Base-by-base conservation (phyloP, 257 asterid species). In the Eucommia ulmoides region DNA sequence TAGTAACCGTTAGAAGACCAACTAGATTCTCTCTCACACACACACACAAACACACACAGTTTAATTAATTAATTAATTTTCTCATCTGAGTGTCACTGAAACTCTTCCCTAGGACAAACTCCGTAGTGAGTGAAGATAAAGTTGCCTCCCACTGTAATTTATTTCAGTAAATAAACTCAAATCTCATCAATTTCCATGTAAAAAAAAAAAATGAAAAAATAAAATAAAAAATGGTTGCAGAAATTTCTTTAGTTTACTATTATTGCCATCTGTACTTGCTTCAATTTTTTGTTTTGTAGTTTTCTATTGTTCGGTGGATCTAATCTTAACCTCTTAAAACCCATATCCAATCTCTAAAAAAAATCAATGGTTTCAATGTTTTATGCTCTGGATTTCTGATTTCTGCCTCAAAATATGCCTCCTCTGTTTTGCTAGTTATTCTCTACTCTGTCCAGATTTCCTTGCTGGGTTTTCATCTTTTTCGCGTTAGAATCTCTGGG, bases 21-120 rank as follows among this genome's bases (percentile, higher is more conserved):
- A 29, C 38, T 12, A 12, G 7, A 29, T 29, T 29, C 38, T 29
- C 38, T 29, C 38, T 29, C 38, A 29, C 12, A 29, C 38, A 29
- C 12, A 29, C 12, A 29, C 38, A 29, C 7, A 29, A 5, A 29
- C 38, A 29, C 12, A 29, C 12, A 29, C 38, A 29, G 12, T 5
- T 29, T 29, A 29, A 41, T 35, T 33, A 23, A 58, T 21, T 17
- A 22, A 7, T 41, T 29, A 33, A 33, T 41, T 47, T 59, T n/a
- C n/a, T 19, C 41, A 38, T 52, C 53, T 45, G 50, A 35, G 75
- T 41, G 69, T 72, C 67, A 57, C 65, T 53, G 68, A 53, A 73
- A 65, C 83, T 71, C 60, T 69, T 71, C 65, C 69, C 68, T 58
- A 74, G 77, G n/a, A n/a, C n/a, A n/a, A n/a, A 76, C 71, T 74